Conservation (phyloP, 257 asterid species). For the Coffea eugenioides region DNA sequence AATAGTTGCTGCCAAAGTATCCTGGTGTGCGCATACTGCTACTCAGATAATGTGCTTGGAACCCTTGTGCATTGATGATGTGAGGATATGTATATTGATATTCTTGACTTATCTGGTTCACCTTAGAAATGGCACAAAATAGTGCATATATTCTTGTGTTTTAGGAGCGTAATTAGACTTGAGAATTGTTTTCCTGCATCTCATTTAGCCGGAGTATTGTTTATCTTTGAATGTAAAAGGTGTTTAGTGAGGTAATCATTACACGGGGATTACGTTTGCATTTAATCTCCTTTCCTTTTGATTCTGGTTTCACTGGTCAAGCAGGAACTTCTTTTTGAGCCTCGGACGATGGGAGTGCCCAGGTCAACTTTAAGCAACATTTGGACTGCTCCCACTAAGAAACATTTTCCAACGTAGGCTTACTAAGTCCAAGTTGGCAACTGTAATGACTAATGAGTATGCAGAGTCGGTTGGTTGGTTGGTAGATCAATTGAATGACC, state of each 20-base stretch:
- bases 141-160: background rate
- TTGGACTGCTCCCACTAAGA: conserved; percentile 5
- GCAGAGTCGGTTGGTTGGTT: background rate
- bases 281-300: background rate
- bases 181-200: background rate
- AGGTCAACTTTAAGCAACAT: background rate
- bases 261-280: background rate
- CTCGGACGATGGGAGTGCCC: conserved; percentile 31
- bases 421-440: background rate
- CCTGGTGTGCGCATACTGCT: background rate
- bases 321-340: conserved; percentile 46
- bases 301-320: conserved; percentile 7
- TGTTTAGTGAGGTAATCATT: background rate
- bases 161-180: background rate
- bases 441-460: too few species aligned
- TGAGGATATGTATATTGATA: background rate
- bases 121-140: background rate
- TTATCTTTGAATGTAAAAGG: background rate
- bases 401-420: background rate
- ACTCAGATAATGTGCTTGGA: background rate
- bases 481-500: conserved; percentile 1
- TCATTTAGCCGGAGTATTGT: background rate
- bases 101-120: background rate
- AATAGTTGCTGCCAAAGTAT: background rate
- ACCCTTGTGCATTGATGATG: background rate